Base-by-base conservation (phyloP, 176 grass and related monocot species). In the Carex scoparia region DNA sequence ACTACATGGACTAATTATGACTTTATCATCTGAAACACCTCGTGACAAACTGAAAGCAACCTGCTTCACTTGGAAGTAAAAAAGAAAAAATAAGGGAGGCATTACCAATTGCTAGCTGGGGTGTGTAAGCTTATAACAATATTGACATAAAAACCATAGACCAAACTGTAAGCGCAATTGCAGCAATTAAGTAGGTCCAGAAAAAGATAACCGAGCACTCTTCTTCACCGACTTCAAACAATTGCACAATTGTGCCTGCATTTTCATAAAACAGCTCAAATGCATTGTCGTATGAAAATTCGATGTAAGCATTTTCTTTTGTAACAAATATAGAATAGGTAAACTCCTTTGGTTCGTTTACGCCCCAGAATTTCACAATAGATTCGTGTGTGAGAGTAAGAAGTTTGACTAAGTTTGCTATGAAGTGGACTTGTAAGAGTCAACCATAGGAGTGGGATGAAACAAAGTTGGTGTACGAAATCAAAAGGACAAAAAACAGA, bases 71-170 rank as follows among this genome's bases (percentile, higher is more conserved):
- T 74, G 10, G 9, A 28, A 13, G 38, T 0, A 40, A 40, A 38
- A 27, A 73, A 49, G 8, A 1, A 73, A 73, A 11, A 27, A 27
- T 23, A 9, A n/a, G 11, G 11, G 9, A 33, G 0, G 33, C 11
- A 13, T 73, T 49, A 19, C 32, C 6, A 27, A 19, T 18, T 55
- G 64, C 49, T 23, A 42, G 64, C 75, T 55, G 51, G 63, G 61
- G 63, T 64, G 59, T 32, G 70, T 32, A 4, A 2, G 12, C 19
- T 91, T 73, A 89, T 28, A 83, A 67, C 19, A 92, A 74, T 6
- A 94, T 88, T 10, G 64, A 88, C 90, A 90, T 92, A 81, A 90
- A 97, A 13, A 90, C 86, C 0, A 86, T 85, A 1, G 90, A 92
- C 90, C 91, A 92, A 86, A 90, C 61, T 0, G 86, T 94, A 8